A percentile compares a stretch with the other conserved stretches of the same genome.
phyloP scores from a whole-genome alignment of 768 basidiomycete species.

The Leccinum uliginosum region DNA sequence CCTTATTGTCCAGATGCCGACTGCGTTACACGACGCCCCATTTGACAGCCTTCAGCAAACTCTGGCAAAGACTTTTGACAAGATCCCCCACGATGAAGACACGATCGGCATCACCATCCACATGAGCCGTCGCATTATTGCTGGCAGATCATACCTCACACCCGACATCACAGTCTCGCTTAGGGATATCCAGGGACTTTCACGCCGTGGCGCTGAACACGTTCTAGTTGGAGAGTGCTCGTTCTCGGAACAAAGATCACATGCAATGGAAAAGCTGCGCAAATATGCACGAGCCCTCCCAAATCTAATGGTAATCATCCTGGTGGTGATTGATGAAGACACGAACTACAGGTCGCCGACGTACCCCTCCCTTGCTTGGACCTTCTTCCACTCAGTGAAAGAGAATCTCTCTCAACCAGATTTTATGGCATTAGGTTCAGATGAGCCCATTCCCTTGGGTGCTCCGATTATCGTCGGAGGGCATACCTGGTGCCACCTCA shows the following conservation, averaged over 20 bases:
- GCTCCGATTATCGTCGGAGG: not conserved
- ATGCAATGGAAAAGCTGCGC: not conserved
- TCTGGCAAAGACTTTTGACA: too few species aligned
- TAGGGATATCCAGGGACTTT: not conserved
- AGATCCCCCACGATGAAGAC: too few species aligned
- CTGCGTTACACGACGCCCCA: too few species aligned
- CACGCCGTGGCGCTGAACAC: not conserved
- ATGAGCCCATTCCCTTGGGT: not conserved
- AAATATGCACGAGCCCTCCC: not conserved
- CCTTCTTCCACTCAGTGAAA: not conserved
- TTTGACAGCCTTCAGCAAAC: too few species aligned
- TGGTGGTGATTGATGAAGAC: not conserved
- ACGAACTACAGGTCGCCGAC: not conserved
- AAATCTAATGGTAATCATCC: not conserved
- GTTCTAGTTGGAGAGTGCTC: not conserved
- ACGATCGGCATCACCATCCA: too few species aligned
- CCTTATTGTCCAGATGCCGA: too few species aligned
- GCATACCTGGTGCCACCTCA: too few species aligned
- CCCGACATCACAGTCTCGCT: not conserved
- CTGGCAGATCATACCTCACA: not conserved
- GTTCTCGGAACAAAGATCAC: not conserved
- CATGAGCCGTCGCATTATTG: not conserved
- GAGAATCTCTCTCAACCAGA: not conserved
- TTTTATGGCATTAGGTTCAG: not conserved
- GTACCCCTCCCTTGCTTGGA: not conserved